A percentile compares a stretch with the other conserved stretches of the same genome.
phyloP scores from a whole-genome alignment of 2,329 filamentous ascomycete genomes.

The Aspergillus sp. region DNA sequence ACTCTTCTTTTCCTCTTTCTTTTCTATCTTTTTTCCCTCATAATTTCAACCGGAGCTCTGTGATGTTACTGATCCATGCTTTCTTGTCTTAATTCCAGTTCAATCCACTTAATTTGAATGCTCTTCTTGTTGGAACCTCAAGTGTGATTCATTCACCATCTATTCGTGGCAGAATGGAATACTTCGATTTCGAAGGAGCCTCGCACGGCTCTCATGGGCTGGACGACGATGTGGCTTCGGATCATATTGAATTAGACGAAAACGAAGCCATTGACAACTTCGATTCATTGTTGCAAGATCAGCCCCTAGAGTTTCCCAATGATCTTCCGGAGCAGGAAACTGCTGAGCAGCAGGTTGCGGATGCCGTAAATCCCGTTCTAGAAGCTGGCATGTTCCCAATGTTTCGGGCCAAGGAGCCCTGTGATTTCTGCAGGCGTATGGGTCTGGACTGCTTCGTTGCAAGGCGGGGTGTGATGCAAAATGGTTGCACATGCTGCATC shows the following conservation, averaged over 20 bases:
- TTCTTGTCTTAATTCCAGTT: background rate
- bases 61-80: no score
- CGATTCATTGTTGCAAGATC: conserved; percentile 36
- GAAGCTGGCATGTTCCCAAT: conserved; percentile 34
- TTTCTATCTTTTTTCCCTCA: background rate
- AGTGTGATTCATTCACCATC: background rate
- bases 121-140: no score
- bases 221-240: conserved; percentile 34
- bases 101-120: background rate
- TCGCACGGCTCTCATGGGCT: conserved; percentile 29
- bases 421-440: conserved; percentile 40
- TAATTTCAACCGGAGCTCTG: no score
- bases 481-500: conserved; percentile 42
- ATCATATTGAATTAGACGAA: conserved; percentile 31
- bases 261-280: conserved; percentile 29
- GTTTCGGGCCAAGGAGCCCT: conserved; percentile 38
- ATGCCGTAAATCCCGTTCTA: conserved; percentile 13
- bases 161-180: conserved; percentile 31
- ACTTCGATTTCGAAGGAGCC: conserved; percentile 42
- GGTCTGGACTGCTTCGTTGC: conserved; percentile 42
- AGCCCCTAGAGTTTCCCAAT: conserved; percentile 34
- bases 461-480: conserved; percentile 36
- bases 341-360: conserved; percentile 5
- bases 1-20: conserved; percentile 11
- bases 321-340: conserved; percentile 13